These are phyloP conservation scores for Aspergillus kassunensis DNA, from an alignment of 495 filamentous ascomycete species.

Conservation along the genomic window DNA sequence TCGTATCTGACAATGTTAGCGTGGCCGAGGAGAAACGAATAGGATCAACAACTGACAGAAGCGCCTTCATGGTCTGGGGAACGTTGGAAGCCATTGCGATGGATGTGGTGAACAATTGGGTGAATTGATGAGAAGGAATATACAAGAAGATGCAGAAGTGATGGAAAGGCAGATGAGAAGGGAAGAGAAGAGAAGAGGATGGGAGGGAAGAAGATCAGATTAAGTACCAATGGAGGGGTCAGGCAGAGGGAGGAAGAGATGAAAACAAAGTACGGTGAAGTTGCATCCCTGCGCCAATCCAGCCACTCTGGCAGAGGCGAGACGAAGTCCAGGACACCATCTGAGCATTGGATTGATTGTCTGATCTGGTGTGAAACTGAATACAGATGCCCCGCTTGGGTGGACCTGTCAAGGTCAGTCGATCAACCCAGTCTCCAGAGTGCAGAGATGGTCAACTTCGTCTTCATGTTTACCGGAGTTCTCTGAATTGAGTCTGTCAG, in stretches of 20 bases:
- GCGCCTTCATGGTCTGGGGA: constrained; percentile 58
- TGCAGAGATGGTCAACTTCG: no score
- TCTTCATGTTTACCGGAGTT: no score
- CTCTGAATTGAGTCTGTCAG: no score
- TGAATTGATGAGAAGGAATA: neutral
- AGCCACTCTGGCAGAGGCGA: no score
- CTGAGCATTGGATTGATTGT: no score
- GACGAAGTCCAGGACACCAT: neutral
- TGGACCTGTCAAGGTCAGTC: no score
- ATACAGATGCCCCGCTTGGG: neutral
- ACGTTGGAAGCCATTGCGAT: constrained; percentile 29
- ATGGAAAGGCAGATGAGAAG: constrained; percentile 9
- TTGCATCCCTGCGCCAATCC: no score
- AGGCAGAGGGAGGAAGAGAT: neutral
- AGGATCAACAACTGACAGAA: constrained; percentile 39
- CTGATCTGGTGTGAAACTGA: no score
- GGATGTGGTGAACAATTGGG: constrained; percentile 4
- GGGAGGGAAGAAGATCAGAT: neutral
- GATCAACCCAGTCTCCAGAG: no score
- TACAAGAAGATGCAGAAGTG: constrained; percentile 5
- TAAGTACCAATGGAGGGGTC: neutral
- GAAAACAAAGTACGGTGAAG: no score
- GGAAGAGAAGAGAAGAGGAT: neutral
- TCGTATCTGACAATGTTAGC: constrained; percentile 47
- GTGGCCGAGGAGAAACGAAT: neutral